phyloP scores from a whole-genome alignment of 169 alveolate species.

The Ichthyophthirius multifiliis region DNA sequence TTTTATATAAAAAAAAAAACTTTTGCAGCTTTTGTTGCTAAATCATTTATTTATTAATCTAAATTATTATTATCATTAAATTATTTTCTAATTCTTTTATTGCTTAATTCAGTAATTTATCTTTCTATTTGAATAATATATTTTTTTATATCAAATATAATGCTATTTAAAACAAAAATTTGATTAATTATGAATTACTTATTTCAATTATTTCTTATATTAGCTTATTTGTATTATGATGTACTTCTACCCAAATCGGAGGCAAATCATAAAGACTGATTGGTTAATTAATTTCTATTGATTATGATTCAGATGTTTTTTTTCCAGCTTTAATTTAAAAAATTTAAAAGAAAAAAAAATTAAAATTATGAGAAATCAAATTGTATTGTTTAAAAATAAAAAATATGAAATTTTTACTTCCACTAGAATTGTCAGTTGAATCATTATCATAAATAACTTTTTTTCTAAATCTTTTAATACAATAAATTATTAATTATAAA shows the following conservation, averaged over 20 bases:
- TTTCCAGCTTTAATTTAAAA: no score
- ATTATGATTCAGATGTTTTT: background rate
- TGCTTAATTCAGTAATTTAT: background rate
- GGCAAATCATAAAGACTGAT: background rate
- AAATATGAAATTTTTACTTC: no score
- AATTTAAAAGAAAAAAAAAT: no score
- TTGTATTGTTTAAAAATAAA: no score
- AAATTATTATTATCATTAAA: background rate
- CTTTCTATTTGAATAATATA: slow-evolving; percentile 5
- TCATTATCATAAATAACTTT: no score
- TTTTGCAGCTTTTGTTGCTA: background rate
- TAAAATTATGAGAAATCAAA: no score
- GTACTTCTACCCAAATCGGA: background rate
- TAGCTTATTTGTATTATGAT: background rate
- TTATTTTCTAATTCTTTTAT: background rate
- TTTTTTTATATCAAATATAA: no score
- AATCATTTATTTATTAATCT: background rate
- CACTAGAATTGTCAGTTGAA: no score
- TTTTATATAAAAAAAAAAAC: background rate
- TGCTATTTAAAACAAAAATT: no score
- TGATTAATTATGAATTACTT: background rate
- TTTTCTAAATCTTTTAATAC: no score
- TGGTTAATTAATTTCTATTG: background rate
- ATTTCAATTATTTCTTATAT: background rate
- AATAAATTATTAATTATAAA: no score